A percentile compares a stretch with the other conserved stretches of the same genome.
Conservation (phyloP, 257 asterid species). For the Thymus quinquecostatus region DNA sequence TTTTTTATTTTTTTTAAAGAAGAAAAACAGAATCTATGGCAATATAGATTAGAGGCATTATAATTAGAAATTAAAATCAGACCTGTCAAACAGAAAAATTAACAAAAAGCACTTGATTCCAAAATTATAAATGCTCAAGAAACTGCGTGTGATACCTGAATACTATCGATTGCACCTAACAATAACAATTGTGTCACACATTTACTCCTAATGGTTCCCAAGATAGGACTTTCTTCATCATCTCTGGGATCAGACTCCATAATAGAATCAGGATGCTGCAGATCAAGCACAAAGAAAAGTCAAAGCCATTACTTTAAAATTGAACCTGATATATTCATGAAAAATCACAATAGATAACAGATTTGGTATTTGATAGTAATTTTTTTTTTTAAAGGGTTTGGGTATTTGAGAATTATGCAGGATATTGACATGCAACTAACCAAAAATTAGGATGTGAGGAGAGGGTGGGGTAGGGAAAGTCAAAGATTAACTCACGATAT, state of each 20-base stretch:
- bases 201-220: constrained; percentile 89
- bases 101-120: constrained; percentile 19
- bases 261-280: constrained; percentile 58
- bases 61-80: constrained; percentile 12
- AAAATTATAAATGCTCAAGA: constrained; percentile 27
- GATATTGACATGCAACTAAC: not conserved
- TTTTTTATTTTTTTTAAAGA: not conserved
- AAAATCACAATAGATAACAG: not conserved
- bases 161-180: constrained; percentile 87
- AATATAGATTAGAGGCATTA: constrained; percentile 13
- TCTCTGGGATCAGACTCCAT: constrained; percentile 63
- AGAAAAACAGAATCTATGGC: not conserved
- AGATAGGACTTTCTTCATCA: constrained; percentile 75
- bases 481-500: constrained; percentile 2
- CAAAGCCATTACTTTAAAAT: constrained; percentile 20
- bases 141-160: constrained; percentile 66
- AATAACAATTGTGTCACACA: constrained; percentile 93
- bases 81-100: constrained; percentile 18
- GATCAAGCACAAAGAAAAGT: constrained; percentile 33
- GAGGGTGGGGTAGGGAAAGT: not conserved
- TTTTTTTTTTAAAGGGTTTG: no score
- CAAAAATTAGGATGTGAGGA: not conserved
- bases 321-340: not conserved
- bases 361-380: not conserved
- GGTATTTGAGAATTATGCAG: not conserved